These are phyloP conservation scores for Sphaceloma murrayae DNA, from an alignment of 2,329 filamentous ascomycete species.

Conservation along the genomic window DNA sequence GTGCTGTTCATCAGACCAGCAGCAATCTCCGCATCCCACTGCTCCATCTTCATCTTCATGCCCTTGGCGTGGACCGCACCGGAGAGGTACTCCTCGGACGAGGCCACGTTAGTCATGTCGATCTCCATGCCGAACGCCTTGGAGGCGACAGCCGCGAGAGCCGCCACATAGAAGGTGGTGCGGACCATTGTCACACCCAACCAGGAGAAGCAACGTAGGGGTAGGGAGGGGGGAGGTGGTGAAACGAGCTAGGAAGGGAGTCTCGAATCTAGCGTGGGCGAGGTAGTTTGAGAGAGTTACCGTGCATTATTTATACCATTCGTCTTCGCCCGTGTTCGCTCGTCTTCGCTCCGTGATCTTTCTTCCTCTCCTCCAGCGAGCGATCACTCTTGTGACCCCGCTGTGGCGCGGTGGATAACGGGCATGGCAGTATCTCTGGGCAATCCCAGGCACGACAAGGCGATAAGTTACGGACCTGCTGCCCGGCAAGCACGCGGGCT, in stretches of 20 bases:
- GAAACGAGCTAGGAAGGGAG: constrained; percentile 7
- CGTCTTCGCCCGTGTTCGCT: too few relatives aligned
- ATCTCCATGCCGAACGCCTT: constrained; percentile 8
- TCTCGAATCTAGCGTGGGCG: constrained; percentile 3
- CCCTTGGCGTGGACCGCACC: constrained; percentile 21
- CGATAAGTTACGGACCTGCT: too few relatives aligned
- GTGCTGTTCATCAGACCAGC: constrained; percentile 31
- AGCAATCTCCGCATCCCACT: constrained; percentile 30
- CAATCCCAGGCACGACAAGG: not conserved
- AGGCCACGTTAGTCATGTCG: constrained; percentile 13
- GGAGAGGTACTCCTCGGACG: constrained; percentile 21
- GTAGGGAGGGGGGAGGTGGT: too few relatives aligned
- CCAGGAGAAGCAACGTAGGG: not conserved
- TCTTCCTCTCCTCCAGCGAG: too few relatives aligned
- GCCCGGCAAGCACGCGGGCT: not conserved
- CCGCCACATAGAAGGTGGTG: constrained; percentile 10
- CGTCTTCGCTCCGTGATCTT: constrained; percentile 3
- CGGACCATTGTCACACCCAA: constrained; percentile 10
- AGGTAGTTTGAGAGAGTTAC: constrained; percentile 14
- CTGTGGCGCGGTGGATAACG: constrained; percentile 8
- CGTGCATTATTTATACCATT: constrained; percentile 10
- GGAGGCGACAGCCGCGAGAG: constrained; percentile 6
- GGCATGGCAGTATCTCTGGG: constrained; percentile 14
- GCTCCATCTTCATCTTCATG: constrained; percentile 25
- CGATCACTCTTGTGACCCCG: constrained; percentile 1